Percentiles rank a stretch among this genome's conserved stretches.
These are phyloP conservation scores for Lentithecium fluviatile DNA, from an alignment of 495 filamentous ascomycete genomes.

Conservation along the genomic window DNA sequence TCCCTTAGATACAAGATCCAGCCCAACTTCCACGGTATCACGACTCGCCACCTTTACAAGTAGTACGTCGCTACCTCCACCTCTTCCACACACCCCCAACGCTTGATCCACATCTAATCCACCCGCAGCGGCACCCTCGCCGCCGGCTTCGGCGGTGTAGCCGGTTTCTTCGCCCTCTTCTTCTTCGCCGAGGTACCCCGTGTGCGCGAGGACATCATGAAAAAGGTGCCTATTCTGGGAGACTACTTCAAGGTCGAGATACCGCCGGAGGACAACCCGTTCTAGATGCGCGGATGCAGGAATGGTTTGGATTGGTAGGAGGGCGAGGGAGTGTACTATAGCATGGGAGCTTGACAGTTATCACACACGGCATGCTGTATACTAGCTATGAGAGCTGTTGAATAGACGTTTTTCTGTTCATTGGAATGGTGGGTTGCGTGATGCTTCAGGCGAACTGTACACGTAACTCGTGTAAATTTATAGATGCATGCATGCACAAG, in stretches of 20 bases:
- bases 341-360: not conserved
- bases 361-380: conserved; percentile 9
- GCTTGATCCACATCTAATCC: not conserved
- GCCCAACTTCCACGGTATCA: conserved; percentile 54
- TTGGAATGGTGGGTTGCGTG: not conserved
- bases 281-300: conserved; percentile 31
- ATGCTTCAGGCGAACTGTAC: not conserved
- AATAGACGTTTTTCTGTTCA: conserved; percentile 28
- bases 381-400: conserved; percentile 1
- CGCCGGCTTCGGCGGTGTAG: conserved; percentile 59
- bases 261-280: conserved; percentile 62
- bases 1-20: conserved; percentile 52
- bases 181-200: conserved; percentile 70
- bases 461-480: no score
- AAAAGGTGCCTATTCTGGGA: conserved; percentile 61
- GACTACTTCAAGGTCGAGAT: conserved; percentile 58
- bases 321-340: conserved; percentile 2
- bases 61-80: conserved; percentile 49
- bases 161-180: conserved; percentile 64
- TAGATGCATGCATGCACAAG: not conserved
- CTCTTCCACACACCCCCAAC: not conserved
- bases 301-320: not conserved
- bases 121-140: conserved; percentile 53
- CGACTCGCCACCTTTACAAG: conserved; percentile 45
- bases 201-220: conserved; percentile 62